phyloP scores from a whole-genome alignment of 352 stramenopile genomes.

The Globisporangium acanthophoron region DNA sequence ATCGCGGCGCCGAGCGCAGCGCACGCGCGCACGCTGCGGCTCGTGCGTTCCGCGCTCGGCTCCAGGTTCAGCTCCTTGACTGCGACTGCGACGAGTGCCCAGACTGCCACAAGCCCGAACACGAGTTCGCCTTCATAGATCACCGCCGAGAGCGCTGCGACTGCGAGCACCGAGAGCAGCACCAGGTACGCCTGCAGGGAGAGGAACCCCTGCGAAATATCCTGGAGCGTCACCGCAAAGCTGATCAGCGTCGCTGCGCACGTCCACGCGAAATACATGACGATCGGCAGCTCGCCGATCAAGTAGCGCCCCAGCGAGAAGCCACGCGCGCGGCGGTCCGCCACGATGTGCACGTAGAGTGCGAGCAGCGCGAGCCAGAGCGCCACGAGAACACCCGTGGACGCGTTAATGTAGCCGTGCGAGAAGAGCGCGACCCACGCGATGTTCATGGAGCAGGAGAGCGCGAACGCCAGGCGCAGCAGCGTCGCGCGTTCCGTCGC shows the following conservation, averaged over 20 bases:
- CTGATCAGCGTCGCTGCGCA: conserved; percentile 65
- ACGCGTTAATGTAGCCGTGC: conserved; percentile 51
- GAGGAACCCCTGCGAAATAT: conserved; percentile 38
- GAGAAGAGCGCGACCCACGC: conserved; percentile 69
- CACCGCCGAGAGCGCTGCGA: conserved; percentile 47
- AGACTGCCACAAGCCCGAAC: conserved; percentile 61
- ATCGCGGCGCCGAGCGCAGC: conserved; percentile 52
- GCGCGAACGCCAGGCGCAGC: conserved; percentile 52
- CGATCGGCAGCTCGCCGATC: conserved; percentile 53
- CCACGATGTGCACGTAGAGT: conserved; percentile 53
- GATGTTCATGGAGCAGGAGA: conserved; percentile 65
- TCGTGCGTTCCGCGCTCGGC: conserved; percentile 31
- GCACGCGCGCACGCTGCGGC: conserved; percentile 55
- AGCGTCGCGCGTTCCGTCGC: conserved; percentile 36
- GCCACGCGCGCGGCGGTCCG: conserved; percentile 28
- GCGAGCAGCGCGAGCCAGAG: conserved; percentile 57
- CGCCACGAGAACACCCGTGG: conserved; percentile 43
- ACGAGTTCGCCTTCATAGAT: conserved; percentile 53
- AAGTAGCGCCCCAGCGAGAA: conserved; percentile 48
- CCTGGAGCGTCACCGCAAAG: conserved; percentile 54
- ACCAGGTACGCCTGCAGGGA: conserved; percentile 51
- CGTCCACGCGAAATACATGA: conserved; percentile 73
- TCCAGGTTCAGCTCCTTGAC: conserved; percentile 50
- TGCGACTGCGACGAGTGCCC: conserved; percentile 50
- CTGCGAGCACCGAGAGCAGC: conserved; percentile 47